Conservation (phyloP, 768 basidiomycete genomes). For the Mrakia hoshinonis region DNA sequence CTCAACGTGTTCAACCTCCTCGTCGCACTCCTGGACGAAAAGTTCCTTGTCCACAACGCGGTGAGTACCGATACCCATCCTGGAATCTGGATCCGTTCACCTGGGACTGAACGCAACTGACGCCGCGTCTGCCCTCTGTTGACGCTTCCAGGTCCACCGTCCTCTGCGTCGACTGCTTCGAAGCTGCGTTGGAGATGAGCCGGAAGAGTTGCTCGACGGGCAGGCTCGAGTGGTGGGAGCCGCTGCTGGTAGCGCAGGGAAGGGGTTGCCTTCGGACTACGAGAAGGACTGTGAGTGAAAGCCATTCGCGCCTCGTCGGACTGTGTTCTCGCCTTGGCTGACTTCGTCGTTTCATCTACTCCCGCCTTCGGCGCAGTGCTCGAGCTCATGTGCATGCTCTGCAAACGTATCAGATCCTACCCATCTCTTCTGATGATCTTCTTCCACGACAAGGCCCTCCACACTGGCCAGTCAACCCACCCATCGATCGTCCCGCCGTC, state of each 20-base stretch:
- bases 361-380: slow-evolving; percentile 14
- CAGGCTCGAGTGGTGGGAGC: slow-evolving; percentile 64
- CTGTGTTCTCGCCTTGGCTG: neutral
- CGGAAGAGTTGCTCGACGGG: slow-evolving; percentile 81
- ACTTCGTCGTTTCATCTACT: neutral
- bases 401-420: slow-evolving; percentile 80
- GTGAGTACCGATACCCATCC: slow-evolving; percentile 70
- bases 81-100: neutral
- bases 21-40: slow-evolving; percentile 83
- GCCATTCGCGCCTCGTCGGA: too few relatives aligned
- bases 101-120: too few relatives aligned
- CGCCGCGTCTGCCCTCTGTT: slow-evolving; percentile 1
- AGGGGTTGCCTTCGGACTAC: slow-evolving; percentile 72
- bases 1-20: slow-evolving; percentile 79
- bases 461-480: slow-evolving; percentile 17
- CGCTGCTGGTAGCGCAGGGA: slow-evolving; percentile 58
- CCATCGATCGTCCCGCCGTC: slow-evolving; percentile 55
- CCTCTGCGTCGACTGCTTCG: slow-evolving; percentile 57
- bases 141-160: neutral
- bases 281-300: slow-evolving; percentile 67
- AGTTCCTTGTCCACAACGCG: slow-evolving; percentile 82
- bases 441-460: slow-evolving; percentile 75
- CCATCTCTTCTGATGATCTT: slow-evolving; percentile 91
- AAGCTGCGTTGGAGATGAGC: slow-evolving; percentile 82
- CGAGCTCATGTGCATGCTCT: slow-evolving; percentile 53